These are phyloP conservation scores for Allium fistulosum DNA, from an alignment of 106 monocot species.

Conservation along the genomic window DNA sequence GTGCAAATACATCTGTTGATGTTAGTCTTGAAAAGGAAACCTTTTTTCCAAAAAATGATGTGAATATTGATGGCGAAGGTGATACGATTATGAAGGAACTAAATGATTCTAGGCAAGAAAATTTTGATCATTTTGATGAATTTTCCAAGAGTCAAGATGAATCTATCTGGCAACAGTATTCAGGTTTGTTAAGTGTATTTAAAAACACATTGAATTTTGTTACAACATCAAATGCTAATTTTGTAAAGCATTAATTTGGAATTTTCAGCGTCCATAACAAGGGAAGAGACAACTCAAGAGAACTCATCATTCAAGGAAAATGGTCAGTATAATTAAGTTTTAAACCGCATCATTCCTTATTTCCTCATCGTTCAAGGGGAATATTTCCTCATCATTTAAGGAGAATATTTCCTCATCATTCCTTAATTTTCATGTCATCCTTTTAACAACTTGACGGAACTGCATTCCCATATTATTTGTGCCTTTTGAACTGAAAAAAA, in stretches of 20 bases:
- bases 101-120: neutral
- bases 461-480: neutral
- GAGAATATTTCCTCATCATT: neutral
- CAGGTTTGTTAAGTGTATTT: neutral
- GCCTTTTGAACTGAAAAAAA: no score
- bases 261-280: neutral
- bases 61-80: neutral
- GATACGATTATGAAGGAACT: neutral
- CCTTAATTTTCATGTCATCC: neutral
- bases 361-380: neutral
- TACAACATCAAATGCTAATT: neutral
- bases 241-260: neutral
- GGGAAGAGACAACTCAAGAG: neutral
- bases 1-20: neutral
- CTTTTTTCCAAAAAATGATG: no score
- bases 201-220: neutral
- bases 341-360: neutral
- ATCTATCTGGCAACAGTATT: neutral
- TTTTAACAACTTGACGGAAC: neutral
- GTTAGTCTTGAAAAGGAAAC: neutral
- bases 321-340: neutral
- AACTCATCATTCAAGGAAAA: neutral
- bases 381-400: neutral
- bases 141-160: neutral
- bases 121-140: slow-evolving; percentile 5